Evolutionary conservation across 2,329 filamentous ascomycete species (phyloP), one percentile per base, ranked within the genome.

Genomic region (Alternaria infectoria): DNA sequence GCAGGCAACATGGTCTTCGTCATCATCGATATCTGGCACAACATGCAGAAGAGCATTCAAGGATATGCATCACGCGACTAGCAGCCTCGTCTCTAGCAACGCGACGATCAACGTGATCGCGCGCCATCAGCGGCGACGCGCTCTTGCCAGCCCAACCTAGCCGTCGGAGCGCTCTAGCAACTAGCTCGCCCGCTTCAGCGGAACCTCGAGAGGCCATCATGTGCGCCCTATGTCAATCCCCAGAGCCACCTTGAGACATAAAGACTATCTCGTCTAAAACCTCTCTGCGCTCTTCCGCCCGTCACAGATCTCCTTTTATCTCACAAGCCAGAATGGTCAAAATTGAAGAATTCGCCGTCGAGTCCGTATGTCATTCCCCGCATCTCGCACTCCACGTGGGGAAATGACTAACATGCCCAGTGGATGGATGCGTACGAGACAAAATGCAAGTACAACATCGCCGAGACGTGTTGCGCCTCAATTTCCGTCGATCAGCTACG

Each of bases 381-480:
- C 70, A 72, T 64, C 65, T 46, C 52, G 43, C 44, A 23, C 43
- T 55, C 46, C 59, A 17, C 26, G 56, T 52, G 62, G 44, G 40
- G 62, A 43, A 51, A 11, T 23, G 10, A 50, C 68, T 71, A 54
- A 73, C 61, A 15, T 13, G 6, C 13, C 23, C 49, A 88, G 85
- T 88, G 86, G 85, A 86, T 87, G 85, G 85, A 87, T 74, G 78
- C 82, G 57, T 81, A 86, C 70, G 85, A 87, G 68, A 81, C 79
- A 2, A 80, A 80, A 26, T 83, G 83, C 64, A 86, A 85, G 62
- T 86, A 86, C 77, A 94, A 96, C 77, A 86, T 95, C 52, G 90
- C 91, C 61, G 92, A 95, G 79, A 95, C 92, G 1, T 95, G 92
- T 74, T 90, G 88, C 59, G 88, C 90, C 3, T 93, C 91, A 4